Conservation (phyloP, 179 eudicot genomes). For the Beta corolliflora region DNA sequence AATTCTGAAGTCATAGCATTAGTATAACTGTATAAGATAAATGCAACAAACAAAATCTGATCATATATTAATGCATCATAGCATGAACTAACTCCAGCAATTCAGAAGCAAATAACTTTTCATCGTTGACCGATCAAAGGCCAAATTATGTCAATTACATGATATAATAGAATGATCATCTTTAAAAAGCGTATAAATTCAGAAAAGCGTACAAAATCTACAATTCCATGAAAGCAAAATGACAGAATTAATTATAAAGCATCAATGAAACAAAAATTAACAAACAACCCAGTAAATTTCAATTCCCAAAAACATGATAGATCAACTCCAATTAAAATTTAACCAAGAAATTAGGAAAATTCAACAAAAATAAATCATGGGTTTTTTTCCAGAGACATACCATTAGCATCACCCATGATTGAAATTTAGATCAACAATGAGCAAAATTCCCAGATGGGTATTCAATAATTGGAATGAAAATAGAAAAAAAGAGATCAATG, state of each 20-base stretch:
- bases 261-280: neutral
- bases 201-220: conserved; percentile 1
- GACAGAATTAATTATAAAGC: neutral
- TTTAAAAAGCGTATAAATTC: neutral
- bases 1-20: neutral
- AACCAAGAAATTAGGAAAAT: neutral
- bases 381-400: conserved; percentile 6
- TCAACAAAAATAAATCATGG: conserved; percentile 24
- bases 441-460: conserved; percentile 22
- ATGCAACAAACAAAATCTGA: no score
- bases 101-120: neutral
- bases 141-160: neutral
- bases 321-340: neutral
- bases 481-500: neutral
- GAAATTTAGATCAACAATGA: conserved; percentile 19
- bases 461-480: conserved; percentile 18
- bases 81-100: neutral
- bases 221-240: neutral
- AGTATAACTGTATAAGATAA: no score
- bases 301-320: neutral
- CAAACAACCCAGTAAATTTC: neutral
- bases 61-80: no score
- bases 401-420: conserved; percentile 46
- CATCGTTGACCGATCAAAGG: neutral
- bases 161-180: neutral